These are phyloP conservation scores for Akanthomyces dipterigenus DNA, from an alignment of 2,329 filamentous ascomycete species.

Conservation along the genomic window DNA sequence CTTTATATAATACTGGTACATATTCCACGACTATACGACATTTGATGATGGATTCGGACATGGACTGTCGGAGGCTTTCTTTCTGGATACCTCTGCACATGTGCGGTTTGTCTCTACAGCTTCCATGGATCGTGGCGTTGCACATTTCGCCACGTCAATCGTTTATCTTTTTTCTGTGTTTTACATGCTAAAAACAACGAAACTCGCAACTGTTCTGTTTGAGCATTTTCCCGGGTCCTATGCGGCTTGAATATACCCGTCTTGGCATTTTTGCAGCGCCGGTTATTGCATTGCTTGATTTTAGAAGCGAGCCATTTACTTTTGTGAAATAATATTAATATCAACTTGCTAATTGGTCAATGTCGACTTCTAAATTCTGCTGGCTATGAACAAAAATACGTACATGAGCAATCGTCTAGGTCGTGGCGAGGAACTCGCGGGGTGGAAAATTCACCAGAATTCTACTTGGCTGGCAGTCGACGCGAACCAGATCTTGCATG, in stretches of 20 bases:
- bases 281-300: not conserved
- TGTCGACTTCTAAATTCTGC: not conserved
- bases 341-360: not conserved
- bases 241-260: not conserved
- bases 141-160: not conserved
- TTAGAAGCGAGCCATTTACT: not conserved
- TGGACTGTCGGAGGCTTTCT: not conserved
- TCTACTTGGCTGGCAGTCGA: not conserved
- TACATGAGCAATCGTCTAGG: too few species aligned
- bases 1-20: not conserved
- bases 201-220: not conserved
- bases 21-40: conserved; percentile 11
- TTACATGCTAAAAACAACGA: not conserved
- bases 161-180: not conserved
- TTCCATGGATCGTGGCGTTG: not conserved
- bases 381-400: not conserved
- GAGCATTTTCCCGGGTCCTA: not conserved
- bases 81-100: not conserved
- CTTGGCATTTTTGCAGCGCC: not conserved
- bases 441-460: not conserved
- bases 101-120: not conserved
- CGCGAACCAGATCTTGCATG: not conserved
- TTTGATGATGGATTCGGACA: conserved; percentile 1
- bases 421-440: not conserved
- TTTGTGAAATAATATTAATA: not conserved